Percentiles rank a stretch among this genome's conserved stretches.
Evolutionary conservation across 352 stramenopile genomes (phyloP).

Genomic region (Phytophthora hibernalis): DNA sequence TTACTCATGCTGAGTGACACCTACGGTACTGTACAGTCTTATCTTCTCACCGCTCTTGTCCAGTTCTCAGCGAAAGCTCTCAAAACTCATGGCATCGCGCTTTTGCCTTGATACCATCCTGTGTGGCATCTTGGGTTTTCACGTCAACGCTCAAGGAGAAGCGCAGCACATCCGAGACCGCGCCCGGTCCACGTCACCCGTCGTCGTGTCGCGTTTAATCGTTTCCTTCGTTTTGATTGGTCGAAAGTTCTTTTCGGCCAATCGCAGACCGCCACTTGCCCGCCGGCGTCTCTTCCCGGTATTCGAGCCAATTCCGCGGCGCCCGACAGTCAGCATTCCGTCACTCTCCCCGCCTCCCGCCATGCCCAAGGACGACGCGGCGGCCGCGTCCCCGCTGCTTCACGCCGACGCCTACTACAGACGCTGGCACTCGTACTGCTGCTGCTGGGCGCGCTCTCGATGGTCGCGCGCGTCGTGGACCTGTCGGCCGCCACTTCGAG

Average conservation of each 20-base stretch:
- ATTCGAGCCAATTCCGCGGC: constrained; percentile 7
- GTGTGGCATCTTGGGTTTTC: too few species aligned
- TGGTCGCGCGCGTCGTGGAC: constrained; percentile 36
- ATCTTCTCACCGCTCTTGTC: too few species aligned
- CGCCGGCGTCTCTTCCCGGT: constrained; percentile 9
- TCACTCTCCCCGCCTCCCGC: constrained; percentile 35
- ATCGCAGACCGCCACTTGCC: constrained; percentile 17
- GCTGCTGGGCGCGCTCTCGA: constrained; percentile 29
- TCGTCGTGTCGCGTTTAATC: constrained; percentile 33
- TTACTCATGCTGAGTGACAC: too few species aligned
- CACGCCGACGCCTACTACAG: constrained; percentile 22
- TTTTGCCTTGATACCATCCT: too few species aligned
- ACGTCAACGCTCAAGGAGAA: too few species aligned
- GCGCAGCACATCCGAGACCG: too few species aligned
- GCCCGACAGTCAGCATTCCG: constrained; percentile 26
- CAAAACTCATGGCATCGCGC: too few species aligned
- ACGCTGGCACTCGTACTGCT: constrained; percentile 32
- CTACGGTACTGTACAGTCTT: too few species aligned
- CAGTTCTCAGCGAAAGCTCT: too few species aligned
- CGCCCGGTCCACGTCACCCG: not conserved
- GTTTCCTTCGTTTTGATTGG: constrained; percentile 5
- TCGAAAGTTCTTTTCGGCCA: constrained; percentile 14
- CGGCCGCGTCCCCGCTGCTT: constrained; percentile 3
- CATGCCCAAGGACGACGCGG: constrained; percentile 25
- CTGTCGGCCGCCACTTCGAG: constrained; percentile 16